Evolutionary conservation across 176 grass and related monocot species (phyloP), one percentile per base, ranked within the genome.

Genomic region (Paspalum vaginatum): DNA sequence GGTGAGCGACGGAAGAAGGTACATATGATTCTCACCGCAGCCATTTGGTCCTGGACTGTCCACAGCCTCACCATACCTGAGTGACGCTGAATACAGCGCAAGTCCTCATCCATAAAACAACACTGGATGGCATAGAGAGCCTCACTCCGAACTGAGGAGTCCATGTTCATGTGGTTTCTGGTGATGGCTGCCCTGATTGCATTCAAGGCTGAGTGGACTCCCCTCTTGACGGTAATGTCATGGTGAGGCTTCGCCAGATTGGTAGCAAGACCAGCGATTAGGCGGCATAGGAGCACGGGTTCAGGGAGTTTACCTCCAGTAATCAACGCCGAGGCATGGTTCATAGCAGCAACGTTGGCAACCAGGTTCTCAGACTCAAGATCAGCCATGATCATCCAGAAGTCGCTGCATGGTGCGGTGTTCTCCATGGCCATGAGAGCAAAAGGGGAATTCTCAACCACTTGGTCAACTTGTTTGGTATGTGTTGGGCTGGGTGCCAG

Each of bases 191-290:
- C 14, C 47, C 20, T 7, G 13, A 72, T 62, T 62, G 26, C 56
- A 43, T 5, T 25, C 57, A 82, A 61, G 9, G 46, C 3, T 7
- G 16, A 18, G 26, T 9, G 14, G 13, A 59, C 17, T 42, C 18
- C 18, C 14, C 0, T 38, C 56, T 73, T 82, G 27, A 25, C 1
- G n/a, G 20, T 6, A 38, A 24, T 51, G 9, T 82, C 27, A 17
- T 39, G 58, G 5, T 25, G 56, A 60, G 56, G n/a, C 3, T 82
- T 70, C 3, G 1, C 48, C 13, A 82, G 39, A 62, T 72, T 73
- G 57, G 44, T 52, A 21, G 56, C 32, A 21, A 82, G 68, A 25
- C 27, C 47, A 10, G 68, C 3, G 9, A 82, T 72, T 37, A 82
- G 56, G 45, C 20, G 56, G 10, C 37, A 21, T 6, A 82, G 0